Base-by-base conservation (phyloP, 1,139 yeast species). In the Saccharomyces hybrid region DNA sequence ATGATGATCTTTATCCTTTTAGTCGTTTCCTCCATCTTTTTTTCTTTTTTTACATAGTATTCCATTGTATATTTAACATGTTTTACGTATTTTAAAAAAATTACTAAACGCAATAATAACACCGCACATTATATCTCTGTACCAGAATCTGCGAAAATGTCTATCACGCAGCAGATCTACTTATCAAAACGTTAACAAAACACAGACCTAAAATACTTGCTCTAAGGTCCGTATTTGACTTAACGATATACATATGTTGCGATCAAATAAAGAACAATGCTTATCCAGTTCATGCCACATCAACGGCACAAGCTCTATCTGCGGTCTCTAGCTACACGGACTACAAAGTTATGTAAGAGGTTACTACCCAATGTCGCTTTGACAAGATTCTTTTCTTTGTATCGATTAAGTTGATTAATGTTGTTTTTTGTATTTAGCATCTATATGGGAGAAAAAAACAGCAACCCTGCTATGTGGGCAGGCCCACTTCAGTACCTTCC, bases 21-120 rank as follows among this genome's bases (percentile, higher is more conserved):
- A 16, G 19, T 4, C 44, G 44, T 38, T 38, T 19, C 21, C 44
- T 38, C 19, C 19, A 21, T 38, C n/a, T 28, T 24, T 31, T 31
- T 32, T n/a, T 49, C 16, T 31, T 16, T 48, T 32, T 21, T 49
- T 31, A 31, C 47, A 21, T 31, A 50, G 41, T 31, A 31, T 38
- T 38, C 50, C 27, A 41, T 16, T 21, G 47, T 27, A 48, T 48
- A 26, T 48, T 48, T 48, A 31, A 21, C 38, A 48, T 48, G 42
- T 21, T 27, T 34, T 29, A 48, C 50, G 31, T 28, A 26, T 31
- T 29, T 31, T 14, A 27, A 34, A 16, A 26, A 31, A 49, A 49
- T 31, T 34, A 31, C 42, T 49, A 49, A 31, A 26, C 26, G 38
- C 48, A 44, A 47, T 41, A 50, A 28, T 50, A n/a, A 1, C 47